Evolutionary conservation across 2,329 filamentous ascomycete species (phyloP).

Genomic region (Xylariaceae sp.): DNA sequence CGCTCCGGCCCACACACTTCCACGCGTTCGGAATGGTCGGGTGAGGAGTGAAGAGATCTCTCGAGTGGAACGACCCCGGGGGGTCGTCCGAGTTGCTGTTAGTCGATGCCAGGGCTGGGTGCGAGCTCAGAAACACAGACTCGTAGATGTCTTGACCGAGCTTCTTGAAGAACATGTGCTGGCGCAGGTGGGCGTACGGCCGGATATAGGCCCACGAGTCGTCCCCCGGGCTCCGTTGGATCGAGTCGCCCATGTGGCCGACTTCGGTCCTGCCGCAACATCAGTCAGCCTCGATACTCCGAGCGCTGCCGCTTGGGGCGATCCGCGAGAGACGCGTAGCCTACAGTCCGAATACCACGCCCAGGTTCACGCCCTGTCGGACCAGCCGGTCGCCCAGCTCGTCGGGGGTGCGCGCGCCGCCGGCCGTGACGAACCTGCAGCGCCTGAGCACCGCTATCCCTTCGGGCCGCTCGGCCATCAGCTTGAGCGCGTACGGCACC

Average conservation of each 20-base stretch:
- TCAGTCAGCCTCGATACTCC: conserved; percentile 6
- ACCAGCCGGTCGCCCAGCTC: conserved; percentile 32
- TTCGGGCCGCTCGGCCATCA: conserved; percentile 28
- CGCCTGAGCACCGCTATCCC: conserved; percentile 28
- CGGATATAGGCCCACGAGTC: conserved; percentile 35
- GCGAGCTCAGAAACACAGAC: conserved; percentile 26
- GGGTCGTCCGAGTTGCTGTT: conserved; percentile 28
- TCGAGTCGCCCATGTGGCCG: conserved; percentile 33
- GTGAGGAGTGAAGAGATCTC: conserved; percentile 29
- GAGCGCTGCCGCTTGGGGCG: neutral
- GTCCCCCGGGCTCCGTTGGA: conserved; percentile 28
- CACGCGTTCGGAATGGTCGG: conserved; percentile 28
- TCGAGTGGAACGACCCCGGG: conserved; percentile 28
- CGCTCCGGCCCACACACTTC: conserved; percentile 30
- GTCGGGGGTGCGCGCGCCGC: conserved; percentile 33
- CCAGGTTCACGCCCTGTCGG: conserved; percentile 27
- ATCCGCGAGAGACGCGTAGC: too few species aligned
- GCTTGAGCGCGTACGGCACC: conserved; percentile 33
- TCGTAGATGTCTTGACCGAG: conserved; percentile 27
- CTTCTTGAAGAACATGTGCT: conserved; percentile 31
- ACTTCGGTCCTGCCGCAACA: conserved; percentile 29
- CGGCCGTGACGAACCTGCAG: conserved; percentile 32
- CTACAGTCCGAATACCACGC: conserved; percentile 33
- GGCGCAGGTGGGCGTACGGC: conserved; percentile 27
- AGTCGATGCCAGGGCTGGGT: conserved; percentile 21